A percentile compares a stretch with the other conserved stretches of the same genome.
Evolutionary conservation across 2,329 filamentous ascomycete species (phyloP).

Genomic region (Colletotrichum sublineola): DNA sequence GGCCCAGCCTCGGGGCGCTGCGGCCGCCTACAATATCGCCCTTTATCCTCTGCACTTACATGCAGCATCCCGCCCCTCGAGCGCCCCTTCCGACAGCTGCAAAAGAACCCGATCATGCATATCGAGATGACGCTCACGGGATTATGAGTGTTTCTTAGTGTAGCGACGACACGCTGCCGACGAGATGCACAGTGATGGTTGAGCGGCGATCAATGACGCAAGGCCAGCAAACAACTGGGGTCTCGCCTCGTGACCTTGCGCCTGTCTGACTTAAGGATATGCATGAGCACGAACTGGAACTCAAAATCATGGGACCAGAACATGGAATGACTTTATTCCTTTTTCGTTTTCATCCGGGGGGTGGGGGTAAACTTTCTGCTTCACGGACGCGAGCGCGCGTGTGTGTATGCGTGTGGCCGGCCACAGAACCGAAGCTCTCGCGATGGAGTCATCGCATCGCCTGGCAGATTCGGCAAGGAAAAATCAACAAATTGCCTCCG

Average conservation of each 20-base stretch:
- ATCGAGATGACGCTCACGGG: background rate
- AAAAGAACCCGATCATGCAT: background rate
- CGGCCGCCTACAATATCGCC: constrained; percentile 11
- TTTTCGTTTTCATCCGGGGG: background rate
- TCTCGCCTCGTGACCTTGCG: constrained; percentile 28
- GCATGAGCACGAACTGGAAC: background rate
- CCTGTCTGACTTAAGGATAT: constrained; percentile 4
- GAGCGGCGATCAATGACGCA: background rate
- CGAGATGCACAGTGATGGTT: background rate
- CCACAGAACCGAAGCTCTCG: constrained; percentile 5
- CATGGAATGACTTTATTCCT: background rate
- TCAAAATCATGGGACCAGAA: background rate
- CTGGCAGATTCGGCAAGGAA: background rate
- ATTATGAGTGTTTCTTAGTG: constrained; percentile 11
- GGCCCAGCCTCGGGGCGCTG: constrained; percentile 7
- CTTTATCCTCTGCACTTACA: constrained; percentile 26
- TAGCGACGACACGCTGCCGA: constrained; percentile 9
- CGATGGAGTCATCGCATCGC: background rate
- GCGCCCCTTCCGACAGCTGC: background rate
- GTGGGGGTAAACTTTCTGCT: background rate
- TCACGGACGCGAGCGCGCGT: no score
- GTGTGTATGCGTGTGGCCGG: no score
- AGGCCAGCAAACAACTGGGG: constrained; percentile 16
- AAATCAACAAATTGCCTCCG: background rate
- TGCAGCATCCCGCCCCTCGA: constrained; percentile 17